Evolutionary conservation across 495 filamentous ascomycete genomes (phyloP), one percentile per base, ranked within the genome.

Genomic region (Aspergillus mulundensis): DNA sequence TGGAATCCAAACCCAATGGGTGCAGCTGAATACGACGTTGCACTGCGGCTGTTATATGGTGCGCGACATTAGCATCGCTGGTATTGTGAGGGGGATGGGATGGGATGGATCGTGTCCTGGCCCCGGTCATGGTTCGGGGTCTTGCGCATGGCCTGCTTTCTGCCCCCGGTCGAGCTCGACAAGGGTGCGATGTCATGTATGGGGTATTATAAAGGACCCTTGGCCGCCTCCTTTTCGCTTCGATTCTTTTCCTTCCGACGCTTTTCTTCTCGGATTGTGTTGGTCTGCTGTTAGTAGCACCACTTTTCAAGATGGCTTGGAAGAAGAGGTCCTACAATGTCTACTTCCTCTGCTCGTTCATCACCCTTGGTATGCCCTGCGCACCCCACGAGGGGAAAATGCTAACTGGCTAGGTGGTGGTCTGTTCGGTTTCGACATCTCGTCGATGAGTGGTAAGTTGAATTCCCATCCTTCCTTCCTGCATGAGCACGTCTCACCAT

Each of bases 381-480:
- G n/a, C 2, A 4, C 18, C 3, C 4, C 3, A 4, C 12, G 38
- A 16, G n/a, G 8, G 14, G 14, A 40, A 7, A 18, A 18, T 18
- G 28, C 28, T 49, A n/a, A 52, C 49, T 53, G 23, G 12, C 0
- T 24, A 61, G 60, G 60, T 51, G 61, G 61, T 50, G 56, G 56
- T 28, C 50, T 63, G 15, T 63, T 63, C 21, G 61, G 61, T 36
- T 63, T 63, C 24, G 61, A 63, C 53, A 59, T 63, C 38, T 63
- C 61, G 44, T 63, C 61, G 4, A 63, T 63, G 61, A 59, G 60
- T 59, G 60, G 60, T 62, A 56, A 49, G 56, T 4, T 20, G 20
- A 20, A 40, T 7, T 1, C 7, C 21, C n/a, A 44, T 24, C 21
- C 20, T n/a, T n/a, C n/a, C n/a, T n/a, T n/a, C 7, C 45, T 48